Evolutionary conservation across 2,329 filamentous ascomycete genomes (phyloP).

Genomic region (Diaporthe sp.): DNA sequence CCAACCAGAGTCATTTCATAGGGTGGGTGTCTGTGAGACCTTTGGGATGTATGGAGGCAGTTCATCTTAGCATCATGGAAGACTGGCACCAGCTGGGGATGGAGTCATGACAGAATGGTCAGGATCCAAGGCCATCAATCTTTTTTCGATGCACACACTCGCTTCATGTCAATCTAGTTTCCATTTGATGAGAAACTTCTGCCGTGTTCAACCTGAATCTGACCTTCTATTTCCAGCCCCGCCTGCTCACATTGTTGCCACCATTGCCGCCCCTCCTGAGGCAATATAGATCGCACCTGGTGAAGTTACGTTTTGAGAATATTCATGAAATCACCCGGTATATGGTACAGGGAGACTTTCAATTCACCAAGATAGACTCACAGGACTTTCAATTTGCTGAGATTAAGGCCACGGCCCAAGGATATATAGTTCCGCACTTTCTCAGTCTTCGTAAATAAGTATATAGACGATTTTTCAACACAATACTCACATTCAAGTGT

Average conservation of each 20-base stretch:
- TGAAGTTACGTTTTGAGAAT: neutral
- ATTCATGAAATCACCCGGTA: neutral
- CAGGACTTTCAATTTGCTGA: neutral
- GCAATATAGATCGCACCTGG: neutral
- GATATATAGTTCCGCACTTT: neutral
- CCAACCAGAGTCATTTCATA: neutral
- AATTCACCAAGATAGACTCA: neutral
- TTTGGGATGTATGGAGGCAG: neutral
- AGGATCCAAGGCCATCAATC: neutral
- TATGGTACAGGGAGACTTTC: neutral
- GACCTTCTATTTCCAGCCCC: neutral
- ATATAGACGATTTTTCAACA: fast-evolving
- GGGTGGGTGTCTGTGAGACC: neutral
- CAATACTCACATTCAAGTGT: slow-evolving; percentile 48
- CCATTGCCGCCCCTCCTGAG: neutral
- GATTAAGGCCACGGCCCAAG: too few relatives aligned
- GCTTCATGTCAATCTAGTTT: neutral
- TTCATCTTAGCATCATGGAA: neutral
- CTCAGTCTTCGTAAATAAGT: neutral
- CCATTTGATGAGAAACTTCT: neutral
- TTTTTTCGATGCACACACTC: neutral
- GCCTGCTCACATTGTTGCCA: neutral
- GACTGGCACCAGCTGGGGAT: neutral
- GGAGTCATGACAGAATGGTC: neutral
- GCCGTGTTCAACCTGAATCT: neutral